Evolutionary conservation across 345 rosid genomes (phyloP), one percentile per base, ranked within the genome.

Genomic region (Mangifera indica): DNA sequence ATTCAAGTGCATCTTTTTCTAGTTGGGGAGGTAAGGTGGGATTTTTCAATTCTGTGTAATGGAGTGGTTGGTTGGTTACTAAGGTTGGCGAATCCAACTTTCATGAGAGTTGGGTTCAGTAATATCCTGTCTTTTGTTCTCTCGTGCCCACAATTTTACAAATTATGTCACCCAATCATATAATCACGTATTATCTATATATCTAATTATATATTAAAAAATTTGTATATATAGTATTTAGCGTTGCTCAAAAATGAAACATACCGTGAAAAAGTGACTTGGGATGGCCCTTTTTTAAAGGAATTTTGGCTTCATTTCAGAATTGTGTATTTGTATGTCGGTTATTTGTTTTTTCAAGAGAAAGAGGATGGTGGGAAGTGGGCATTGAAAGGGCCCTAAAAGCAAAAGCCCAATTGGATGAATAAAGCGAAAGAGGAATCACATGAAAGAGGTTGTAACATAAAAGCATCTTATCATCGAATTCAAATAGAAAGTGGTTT

Each of bases 131-230:
- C 18, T 65, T 78, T 79, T 79, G 79, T 79, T 61, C 58, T 72
- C 71, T 62, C 63, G 7, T 75, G 79, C 79, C 76, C 76, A 79
- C 76, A 73, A 63, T 20, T 54, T 44, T 42, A 34, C 10, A 45
- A n/a, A n/a, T n/a, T n/a, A n/a, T n/a, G n/a, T n/a, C n/a, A n/a
- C n/a, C n/a, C n/a, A n/a, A n/a, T n/a, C n/a, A n/a, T n/a, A n/a
- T n/a, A n/a, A n/a, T n/a, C n/a, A n/a, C n/a, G n/a, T n/a, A n/a
- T n/a, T n/a, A n/a, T n/a, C n/a, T n/a, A n/a, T n/a, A n/a, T n/a
- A n/a, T n/a, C n/a, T n/a, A n/a, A n/a, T n/a, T n/a, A n/a, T n/a
- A n/a, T n/a, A n/a, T n/a, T n/a, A n/a, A n/a, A n/a, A n/a, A n/a
- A n/a, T n/a, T n/a, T n/a, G n/a, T n/a, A n/a, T n/a, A n/a, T n/a